Evolutionary conservation across 352 stramenopile genomes (phyloP), one percentile per base, ranked within the genome.

Genomic region (Peronospora farinosa): DNA sequence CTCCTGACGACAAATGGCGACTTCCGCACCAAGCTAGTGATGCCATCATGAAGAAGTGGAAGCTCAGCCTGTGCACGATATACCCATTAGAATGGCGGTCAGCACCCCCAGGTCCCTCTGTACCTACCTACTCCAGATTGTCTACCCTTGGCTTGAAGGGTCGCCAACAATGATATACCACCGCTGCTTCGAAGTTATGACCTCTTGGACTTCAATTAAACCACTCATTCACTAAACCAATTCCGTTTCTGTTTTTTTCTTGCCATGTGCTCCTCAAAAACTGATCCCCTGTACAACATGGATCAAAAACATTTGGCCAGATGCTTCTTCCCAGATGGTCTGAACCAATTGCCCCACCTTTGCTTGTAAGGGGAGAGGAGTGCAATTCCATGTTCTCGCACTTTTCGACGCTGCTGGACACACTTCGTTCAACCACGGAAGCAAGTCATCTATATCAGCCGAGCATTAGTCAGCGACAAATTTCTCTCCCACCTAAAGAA

Each of bases 281-380:
- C 41, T 25, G 7, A 37, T 38, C 41, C 30, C 15, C 41, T n/a
- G 15, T 15, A 27, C 15, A 27, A 27, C 25, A 16, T 32, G 38
- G 38, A 60, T 25, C 19, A 54, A 51, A 40, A 52, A 44, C 38
- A 12, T 9, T 17, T 43, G 32, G 32, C 41, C 47, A 63, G 47
- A 43, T 60, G 52, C 40, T 38, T 7, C 17, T n/a, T 5, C n/a
- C 31, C 51, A 61, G 40, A 54, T 52, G 52, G 40, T 17, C 40
- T 28, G 7, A 47, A 38, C 15, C 41, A 47, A 27, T 27, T 47
- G 41, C 41, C 12, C 15, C 25, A 47, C 7, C 33, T 37, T 16
- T 37, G 32, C 32, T 37, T 16, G 32, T 16, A 32, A 16, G 32
- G 32, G 12, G 32, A n/a, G 32, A 16, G 12, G 32, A 16, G 13